These are phyloP conservation scores for Paraphoma chrysanthemicola DNA, from an alignment of 2,329 filamentous ascomycete species.

Conservation along the genomic window DNA sequence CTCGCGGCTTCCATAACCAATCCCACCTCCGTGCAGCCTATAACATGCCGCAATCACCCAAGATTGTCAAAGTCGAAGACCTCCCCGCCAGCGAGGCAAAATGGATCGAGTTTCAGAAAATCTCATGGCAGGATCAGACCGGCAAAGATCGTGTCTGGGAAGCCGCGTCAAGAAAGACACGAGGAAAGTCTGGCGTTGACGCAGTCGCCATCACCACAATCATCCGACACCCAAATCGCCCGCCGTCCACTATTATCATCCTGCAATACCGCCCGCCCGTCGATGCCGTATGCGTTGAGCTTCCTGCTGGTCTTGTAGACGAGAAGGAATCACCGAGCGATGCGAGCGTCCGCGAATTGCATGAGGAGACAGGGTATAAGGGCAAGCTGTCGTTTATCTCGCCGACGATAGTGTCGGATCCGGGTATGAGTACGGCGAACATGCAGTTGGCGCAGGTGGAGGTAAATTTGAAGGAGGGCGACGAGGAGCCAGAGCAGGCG, in stretches of 20 bases:
- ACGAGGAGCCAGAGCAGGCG: conserved; percentile 62
- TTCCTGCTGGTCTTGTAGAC: conserved; percentile 67
- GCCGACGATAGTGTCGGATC: conserved; percentile 72
- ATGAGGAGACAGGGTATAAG: conserved; percentile 69
- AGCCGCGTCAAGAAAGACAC: conserved; percentile 59
- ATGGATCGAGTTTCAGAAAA: conserved; percentile 64
- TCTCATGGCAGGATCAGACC: conserved; percentile 58
- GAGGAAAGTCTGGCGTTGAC: conserved; percentile 63
- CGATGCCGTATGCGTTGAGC: conserved; percentile 65
- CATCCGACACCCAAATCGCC: conserved; percentile 55
- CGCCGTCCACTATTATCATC: conserved; percentile 61
- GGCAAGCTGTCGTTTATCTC: conserved; percentile 60
- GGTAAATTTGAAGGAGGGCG: conserved; percentile 60
- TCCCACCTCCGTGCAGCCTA: conserved; percentile 25
- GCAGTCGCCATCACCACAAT: conserved; percentile 67
- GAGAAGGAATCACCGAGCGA: conserved; percentile 62
- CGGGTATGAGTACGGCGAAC: conserved; percentile 66
- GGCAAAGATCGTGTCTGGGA: conserved; percentile 59
- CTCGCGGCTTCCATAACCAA: conserved; percentile 20
- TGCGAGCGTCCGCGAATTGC: conserved; percentile 65
- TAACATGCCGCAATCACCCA: conserved; percentile 42
- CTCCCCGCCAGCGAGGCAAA: conserved; percentile 61
- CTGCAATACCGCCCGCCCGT: conserved; percentile 68
- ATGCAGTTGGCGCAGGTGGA: conserved; percentile 68
- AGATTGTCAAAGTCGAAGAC: conserved; percentile 51